Conservation (phyloP, 106 monocot genomes). For the Agapanthus africanus region DNA sequence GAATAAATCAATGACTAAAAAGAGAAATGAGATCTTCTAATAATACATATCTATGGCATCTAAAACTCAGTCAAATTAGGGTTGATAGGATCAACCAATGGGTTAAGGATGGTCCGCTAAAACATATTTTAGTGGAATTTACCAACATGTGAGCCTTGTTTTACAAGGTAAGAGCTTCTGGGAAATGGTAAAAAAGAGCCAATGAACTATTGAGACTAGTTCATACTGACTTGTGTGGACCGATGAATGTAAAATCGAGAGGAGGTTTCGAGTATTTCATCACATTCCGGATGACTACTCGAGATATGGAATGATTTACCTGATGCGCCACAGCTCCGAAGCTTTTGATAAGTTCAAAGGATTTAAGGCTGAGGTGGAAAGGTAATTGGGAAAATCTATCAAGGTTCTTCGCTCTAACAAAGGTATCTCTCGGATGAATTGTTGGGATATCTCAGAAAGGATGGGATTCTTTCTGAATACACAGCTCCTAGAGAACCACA, state of each 20-base stretch:
- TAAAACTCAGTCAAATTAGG: neutral
- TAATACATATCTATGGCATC: neutral
- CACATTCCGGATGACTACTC: neutral
- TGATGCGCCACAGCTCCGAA: neutral
- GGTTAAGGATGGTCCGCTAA: neutral
- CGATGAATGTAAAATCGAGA: neutral
- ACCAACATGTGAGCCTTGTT: neutral
- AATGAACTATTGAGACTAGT: no score
- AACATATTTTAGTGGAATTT: neutral
- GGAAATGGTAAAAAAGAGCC: neutral
- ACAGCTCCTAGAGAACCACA: neutral
- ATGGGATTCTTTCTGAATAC: neutral
- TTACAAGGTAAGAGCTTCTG: neutral
- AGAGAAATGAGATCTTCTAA: neutral
- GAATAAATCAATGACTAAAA: neutral
- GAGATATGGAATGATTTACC: neutral
- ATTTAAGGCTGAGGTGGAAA: neutral
- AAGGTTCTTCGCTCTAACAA: neutral
- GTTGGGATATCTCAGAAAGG: neutral
- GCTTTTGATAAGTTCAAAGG: neutral
- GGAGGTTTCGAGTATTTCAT: neutral
- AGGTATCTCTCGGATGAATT: neutral
- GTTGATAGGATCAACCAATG: neutral
- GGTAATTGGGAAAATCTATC: neutral
- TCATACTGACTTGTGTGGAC: neutral